Evolutionary conservation across 768 basidiomycete species (phyloP).

Genomic region (Boletales sp.): DNA sequence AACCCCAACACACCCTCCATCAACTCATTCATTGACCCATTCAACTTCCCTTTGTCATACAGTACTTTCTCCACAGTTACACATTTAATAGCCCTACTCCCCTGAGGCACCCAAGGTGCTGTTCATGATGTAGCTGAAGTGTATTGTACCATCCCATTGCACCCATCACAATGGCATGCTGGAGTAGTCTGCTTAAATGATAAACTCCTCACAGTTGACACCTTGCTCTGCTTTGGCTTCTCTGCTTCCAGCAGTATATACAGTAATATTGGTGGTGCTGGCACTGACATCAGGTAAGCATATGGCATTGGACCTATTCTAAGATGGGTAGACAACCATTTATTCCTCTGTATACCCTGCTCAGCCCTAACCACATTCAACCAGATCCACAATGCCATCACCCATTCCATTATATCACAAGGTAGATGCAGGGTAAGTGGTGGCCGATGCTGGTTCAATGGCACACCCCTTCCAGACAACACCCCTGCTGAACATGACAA

Average conservation of each 20-base stretch:
- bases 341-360: conserved; percentile 3
- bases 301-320: not conserved
- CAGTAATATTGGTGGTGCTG: not conserved
- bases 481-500: not conserved
- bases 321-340: conserved; percentile 5
- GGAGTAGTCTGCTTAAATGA: conserved; percentile 21
- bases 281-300: not conserved
- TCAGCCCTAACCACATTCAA: fast-evolving
- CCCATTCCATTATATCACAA: no score
- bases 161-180: conserved; percentile 34
- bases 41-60: not conserved
- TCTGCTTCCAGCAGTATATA: not conserved
- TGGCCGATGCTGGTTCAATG: not conserved
- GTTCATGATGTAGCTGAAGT: not conserved
- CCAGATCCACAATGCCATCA: fast-evolving
- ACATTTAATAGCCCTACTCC: not conserved
- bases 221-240: not conserved
- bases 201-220: conserved; percentile 2
- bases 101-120: not conserved
- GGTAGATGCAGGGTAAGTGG: not conserved
- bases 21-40: no score
- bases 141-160: conserved; percentile 25
- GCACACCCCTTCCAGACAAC: not conserved
- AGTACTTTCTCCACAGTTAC: no score
- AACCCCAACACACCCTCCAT: no score